Evolutionary conservation across 495 filamentous ascomycete species (phyloP), one percentile per base, ranked within the genome.

Genomic region (Bombardia bombarda): DNA sequence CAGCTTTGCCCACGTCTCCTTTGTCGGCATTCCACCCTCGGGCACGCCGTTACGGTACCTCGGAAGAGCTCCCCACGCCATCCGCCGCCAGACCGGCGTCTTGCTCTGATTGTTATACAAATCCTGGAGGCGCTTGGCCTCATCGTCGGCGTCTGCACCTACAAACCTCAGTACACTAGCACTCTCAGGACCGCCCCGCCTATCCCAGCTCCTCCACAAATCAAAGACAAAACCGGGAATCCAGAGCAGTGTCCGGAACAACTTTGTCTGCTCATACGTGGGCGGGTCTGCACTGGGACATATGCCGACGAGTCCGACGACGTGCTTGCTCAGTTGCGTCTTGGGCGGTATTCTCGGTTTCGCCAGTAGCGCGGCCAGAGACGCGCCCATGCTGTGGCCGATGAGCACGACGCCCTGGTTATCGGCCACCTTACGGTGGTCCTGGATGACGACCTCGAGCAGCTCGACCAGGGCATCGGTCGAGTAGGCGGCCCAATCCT

Each of bases 371-470:
- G 82, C 82, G 10, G 84, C 81, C 10, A 95, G 64, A 2, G 85
- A 87, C 48, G 83, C 85, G 9, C 90, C 90, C 74, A 95, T 80
- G 50, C 86, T 92, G 58, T 97, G 90, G 6, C 82, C 87, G 20
- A 97, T 75, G 16, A 96, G 58, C 16, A 96, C 74, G 9, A 95
- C 76, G 3, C 78, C 73, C 57, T 95, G 90, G 7, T 70, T 73
- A n/a, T 70, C 69, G 5, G 77, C 74, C 20, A 62, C 68, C 28
- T 82, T 78, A 7, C 82, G 76, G 50, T 90, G 76, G 21, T 78
- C 66, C 14, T 84, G 75, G 45, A 97, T 90, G 20, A 86, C 74
- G 2, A 69, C 70, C 26, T 75, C 78, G 9, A 95, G 65, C 12
- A 97, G 66, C 49, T 87, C 81, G 10, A 77, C 80, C 22, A 97